These are phyloP conservation scores for Wickerhamiella infanticola DNA, from an alignment of 1,139 yeast species.

Conservation along the genomic window DNA sequence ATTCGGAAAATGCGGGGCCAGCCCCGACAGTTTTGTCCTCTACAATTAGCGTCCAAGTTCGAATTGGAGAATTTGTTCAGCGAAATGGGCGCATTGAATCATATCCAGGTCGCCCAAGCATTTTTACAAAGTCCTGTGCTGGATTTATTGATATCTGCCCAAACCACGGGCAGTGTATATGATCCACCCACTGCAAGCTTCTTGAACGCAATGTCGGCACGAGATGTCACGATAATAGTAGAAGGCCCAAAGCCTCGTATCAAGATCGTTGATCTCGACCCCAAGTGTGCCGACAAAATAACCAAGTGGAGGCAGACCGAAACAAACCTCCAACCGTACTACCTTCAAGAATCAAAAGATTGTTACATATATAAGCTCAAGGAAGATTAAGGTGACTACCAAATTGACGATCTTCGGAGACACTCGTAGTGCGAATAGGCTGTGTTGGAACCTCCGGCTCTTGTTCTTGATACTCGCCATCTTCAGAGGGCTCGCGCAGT, in stretches of 20 bases:
- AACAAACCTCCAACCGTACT: background rate
- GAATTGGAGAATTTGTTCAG: conserved; percentile 8
- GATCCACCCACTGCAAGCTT: background rate
- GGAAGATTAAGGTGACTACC: conserved; percentile 19
- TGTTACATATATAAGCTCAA: background rate
- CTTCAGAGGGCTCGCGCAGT: background rate
- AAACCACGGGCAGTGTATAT: background rate
- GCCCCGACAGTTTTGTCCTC: conserved; percentile 23
- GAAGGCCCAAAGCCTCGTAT: background rate
- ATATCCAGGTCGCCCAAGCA: background rate
- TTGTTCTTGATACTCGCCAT: background rate
- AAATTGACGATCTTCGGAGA: conserved; percentile 18
- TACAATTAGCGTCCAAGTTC: conserved; percentile 19
- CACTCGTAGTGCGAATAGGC: conserved; percentile 18
- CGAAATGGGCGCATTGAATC: background rate
- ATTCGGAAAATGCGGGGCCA: conserved; percentile 21
- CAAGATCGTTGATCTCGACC: background rate
- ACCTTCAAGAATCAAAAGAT: background rate
- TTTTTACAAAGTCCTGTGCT: background rate
- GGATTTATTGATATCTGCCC: background rate
- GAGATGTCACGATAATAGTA: background rate
- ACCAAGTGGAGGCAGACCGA: background rate
- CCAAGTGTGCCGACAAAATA: background rate
- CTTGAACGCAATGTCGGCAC: background rate
- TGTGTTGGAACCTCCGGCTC: background rate